These are phyloP conservation scores for Podospora australis DNA, from an alignment of 495 filamentous ascomycete genomes.

Conservation along the genomic window DNA sequence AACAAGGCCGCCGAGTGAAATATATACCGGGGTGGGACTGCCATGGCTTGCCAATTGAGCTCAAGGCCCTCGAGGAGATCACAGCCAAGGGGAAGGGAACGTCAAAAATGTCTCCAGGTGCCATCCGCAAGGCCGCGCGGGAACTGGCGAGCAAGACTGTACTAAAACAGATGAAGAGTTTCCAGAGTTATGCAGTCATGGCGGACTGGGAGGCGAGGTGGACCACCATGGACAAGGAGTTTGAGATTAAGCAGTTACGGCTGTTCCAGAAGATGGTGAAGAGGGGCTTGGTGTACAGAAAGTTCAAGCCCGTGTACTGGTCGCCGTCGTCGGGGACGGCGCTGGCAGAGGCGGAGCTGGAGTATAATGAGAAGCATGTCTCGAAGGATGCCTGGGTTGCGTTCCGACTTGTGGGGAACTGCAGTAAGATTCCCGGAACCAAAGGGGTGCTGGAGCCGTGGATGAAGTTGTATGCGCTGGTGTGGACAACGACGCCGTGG, in stretches of 20 bases:
- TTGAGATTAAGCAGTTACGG: slow-evolving; percentile 78
- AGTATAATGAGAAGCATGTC: slow-evolving; percentile 81
- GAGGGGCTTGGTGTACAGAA: slow-evolving; percentile 77
- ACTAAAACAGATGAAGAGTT: slow-evolving; percentile 72
- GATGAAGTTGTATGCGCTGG: slow-evolving; percentile 58
- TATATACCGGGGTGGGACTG: slow-evolving; percentile 98
- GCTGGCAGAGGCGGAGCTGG: slow-evolving; percentile 90
- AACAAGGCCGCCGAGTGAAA: slow-evolving; percentile 64
- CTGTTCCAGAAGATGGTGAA: slow-evolving; percentile 82
- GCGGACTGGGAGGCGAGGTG: slow-evolving; percentile 88
- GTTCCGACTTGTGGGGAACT: slow-evolving; percentile 60
- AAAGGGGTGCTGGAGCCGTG: slow-evolving; percentile 16
- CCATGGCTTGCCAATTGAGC: slow-evolving; percentile 93
- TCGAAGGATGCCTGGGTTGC: slow-evolving; percentile 76
- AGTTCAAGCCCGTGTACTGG: slow-evolving; percentile 95
- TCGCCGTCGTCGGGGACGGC: slow-evolving; percentile 85
- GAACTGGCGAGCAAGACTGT: slow-evolving; percentile 68
- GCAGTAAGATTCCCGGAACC: slow-evolving; percentile 31
- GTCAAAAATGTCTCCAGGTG: slow-evolving; percentile 27
- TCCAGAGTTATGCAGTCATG: slow-evolving; percentile 83
- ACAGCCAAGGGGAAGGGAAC: slow-evolving; percentile 29
- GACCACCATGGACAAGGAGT: slow-evolving; percentile 84
- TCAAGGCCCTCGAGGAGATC: slow-evolving; percentile 76
- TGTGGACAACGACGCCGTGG: slow-evolving; percentile 99
- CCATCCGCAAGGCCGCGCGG: slow-evolving; percentile 65